phyloP scores from a whole-genome alignment of 768 basidiomycete species.

The Kwoniella bestiolae region DNA sequence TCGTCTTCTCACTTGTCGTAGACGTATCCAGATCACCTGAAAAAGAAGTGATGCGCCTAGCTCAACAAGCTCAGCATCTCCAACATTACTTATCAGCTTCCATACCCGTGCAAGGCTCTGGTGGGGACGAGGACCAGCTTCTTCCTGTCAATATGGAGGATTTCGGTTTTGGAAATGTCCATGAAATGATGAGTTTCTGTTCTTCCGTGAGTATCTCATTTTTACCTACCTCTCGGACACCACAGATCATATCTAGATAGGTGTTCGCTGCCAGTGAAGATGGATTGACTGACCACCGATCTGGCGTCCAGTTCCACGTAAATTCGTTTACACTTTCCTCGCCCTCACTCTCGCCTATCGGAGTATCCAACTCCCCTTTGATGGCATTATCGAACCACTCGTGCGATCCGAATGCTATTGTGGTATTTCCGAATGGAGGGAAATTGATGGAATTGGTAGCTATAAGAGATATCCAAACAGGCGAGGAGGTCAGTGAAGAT shows the following conservation, averaged over 20 bases:
- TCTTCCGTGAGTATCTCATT: constrained; percentile 55
- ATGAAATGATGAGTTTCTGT: constrained; percentile 49
- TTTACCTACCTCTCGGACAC: too few species aligned
- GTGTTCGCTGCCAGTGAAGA: background rate
- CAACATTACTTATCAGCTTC: constrained; percentile 49
- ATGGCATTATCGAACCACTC: constrained; percentile 81
- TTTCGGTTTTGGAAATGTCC: constrained; percentile 36
- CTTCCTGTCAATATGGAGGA: constrained; percentile 34
- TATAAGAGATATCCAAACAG: constrained; percentile 66
- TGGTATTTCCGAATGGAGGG: constrained; percentile 77
- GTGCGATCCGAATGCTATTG: constrained; percentile 68
- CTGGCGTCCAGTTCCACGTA: constrained; percentile 71
- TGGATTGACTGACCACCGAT: too few species aligned
- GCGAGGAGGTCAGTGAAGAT: constrained; percentile 68
- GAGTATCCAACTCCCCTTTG: constrained; percentile 78
- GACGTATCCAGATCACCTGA: constrained; percentile 66
- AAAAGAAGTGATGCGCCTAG: constrained; percentile 41
- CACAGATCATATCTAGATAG: too few species aligned
- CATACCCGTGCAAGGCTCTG: constrained; percentile 6
- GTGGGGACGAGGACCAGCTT: constrained; percentile 4
- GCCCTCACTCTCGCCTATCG: constrained; percentile 76
- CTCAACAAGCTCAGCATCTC: constrained; percentile 46
- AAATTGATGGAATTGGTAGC: constrained; percentile 70
- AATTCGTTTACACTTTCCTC: constrained; percentile 88
- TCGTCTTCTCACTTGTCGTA: constrained; percentile 52